These are phyloP conservation scores for Wallacemonas sp. DNA, from an alignment of 208 protist species.

Conservation along the genomic window DNA sequence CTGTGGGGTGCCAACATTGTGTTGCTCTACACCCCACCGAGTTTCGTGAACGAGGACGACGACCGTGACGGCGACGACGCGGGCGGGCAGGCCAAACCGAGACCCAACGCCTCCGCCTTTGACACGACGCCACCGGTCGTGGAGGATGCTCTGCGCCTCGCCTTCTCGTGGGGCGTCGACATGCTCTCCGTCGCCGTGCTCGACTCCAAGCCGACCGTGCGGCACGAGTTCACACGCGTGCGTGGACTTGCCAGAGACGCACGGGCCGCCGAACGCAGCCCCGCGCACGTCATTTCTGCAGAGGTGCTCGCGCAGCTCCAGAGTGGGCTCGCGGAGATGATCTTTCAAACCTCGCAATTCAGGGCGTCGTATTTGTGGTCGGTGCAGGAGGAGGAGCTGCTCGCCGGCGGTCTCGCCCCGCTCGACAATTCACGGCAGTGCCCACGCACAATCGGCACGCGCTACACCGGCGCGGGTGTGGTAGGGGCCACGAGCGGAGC, in stretches of 20 bases:
- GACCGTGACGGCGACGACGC: background rate
- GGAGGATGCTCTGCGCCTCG: conserved; percentile 69
- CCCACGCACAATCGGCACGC: conserved; percentile 17
- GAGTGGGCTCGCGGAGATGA: conserved; percentile 41
- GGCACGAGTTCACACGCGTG: conserved; percentile 3
- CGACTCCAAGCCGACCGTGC: background rate
- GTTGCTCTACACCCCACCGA: conserved; percentile 45
- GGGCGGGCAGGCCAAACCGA: background rate
- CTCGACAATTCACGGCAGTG: background rate
- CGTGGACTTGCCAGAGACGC: background rate
- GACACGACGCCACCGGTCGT: conserved; percentile 23
- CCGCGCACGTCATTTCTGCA: conserved; percentile 33
- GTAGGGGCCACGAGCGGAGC: conserved; percentile 25
- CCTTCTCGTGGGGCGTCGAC: conserved; percentile 70
- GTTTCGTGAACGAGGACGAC: background rate
- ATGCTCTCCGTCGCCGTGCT: conserved; percentile 80
- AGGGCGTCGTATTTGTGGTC: conserved; percentile 39
- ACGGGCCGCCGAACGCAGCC: background rate
- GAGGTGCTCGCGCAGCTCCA: conserved; percentile 67
- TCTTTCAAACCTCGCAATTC: conserved; percentile 38
- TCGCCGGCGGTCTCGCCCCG: background rate
- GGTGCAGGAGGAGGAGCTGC: conserved; percentile 40
- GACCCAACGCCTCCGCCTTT: background rate
- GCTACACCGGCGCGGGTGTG: conserved; percentile 19
- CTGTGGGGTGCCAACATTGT: conserved; percentile 71